Evolutionary conservation across 768 basidiomycete species (phyloP).

Genomic region (Flagelloscypha sp.): DNA sequence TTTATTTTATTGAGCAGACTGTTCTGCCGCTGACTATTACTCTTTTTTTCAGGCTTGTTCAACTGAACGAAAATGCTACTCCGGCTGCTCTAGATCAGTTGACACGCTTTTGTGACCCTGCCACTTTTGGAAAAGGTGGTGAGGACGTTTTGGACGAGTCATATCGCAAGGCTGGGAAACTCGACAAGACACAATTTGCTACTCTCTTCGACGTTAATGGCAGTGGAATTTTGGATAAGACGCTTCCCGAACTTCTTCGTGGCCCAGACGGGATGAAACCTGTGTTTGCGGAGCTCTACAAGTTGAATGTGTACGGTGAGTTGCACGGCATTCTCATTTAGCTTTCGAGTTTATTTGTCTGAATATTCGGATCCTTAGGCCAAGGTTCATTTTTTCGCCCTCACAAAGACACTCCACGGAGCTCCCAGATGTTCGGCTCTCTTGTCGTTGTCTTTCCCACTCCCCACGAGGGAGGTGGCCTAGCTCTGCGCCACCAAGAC

Average conservation of each 20-base stretch:
- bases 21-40: too few species aligned
- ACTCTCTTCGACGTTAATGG: conserved; percentile 16
- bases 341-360: too few species aligned
- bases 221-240: conserved; percentile 16
- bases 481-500: conserved; percentile 22
- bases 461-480: conserved; percentile 32
- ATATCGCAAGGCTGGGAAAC: conserved; percentile 27
- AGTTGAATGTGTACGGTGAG: conserved; percentile 32
- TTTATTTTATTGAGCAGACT: too few species aligned
- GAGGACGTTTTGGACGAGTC: conserved; percentile 26
- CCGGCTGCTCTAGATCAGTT: conserved; percentile 15
- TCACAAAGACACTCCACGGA: conserved; percentile 38
- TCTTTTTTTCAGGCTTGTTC: too few species aligned
- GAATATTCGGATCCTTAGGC: conserved; percentile 7
- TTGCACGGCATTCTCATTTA: not conserved
- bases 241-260: conserved; percentile 12
- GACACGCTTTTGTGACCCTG: conserved; percentile 20
- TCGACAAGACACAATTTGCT: conserved; percentile 21
- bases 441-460: conserved; percentile 39
- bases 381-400: conserved; percentile 36
- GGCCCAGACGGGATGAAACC: conserved; percentile 8
- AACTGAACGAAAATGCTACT: too few species aligned
- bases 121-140: conserved; percentile 22
- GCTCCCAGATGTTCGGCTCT: conserved; percentile 37
- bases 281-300: conserved; percentile 25